Evolutionary conservation across 1,139 yeast genomes (phyloP).

Genomic region (Lodderomyces parapsilosis): DNA sequence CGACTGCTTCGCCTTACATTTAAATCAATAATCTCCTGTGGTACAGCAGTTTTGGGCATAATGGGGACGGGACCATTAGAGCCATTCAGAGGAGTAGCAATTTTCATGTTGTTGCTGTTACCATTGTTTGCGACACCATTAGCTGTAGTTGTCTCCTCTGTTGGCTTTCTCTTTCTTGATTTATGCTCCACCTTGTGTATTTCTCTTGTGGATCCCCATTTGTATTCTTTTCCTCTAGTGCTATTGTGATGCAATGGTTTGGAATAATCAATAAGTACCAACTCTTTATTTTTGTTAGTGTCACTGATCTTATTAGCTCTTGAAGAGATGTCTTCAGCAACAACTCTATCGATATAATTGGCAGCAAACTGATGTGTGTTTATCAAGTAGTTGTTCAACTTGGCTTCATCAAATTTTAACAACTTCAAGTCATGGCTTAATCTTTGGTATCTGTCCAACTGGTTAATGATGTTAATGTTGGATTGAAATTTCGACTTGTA

Average conservation of each 20-base stretch:
- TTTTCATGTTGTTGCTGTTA: slow-evolving; percentile 5
- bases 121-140: slow-evolving; percentile 10
- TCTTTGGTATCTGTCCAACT: slow-evolving; percentile 29
- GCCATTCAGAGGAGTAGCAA: neutral
- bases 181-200: slow-evolving; percentile 16
- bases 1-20: slow-evolving; percentile 14
- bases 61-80: slow-evolving; percentile 10
- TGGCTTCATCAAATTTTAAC: slow-evolving; percentile 28
- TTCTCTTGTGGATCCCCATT: slow-evolving; percentile 34
- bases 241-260: slow-evolving; percentile 20
- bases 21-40: slow-evolving; percentile 5
- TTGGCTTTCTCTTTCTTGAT: slow-evolving; percentile 13
- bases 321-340: slow-evolving; percentile 35
- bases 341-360: slow-evolving; percentile 36
- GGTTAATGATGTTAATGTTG: slow-evolving; percentile 25
- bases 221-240: slow-evolving; percentile 28
- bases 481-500: slow-evolving; percentile 22
- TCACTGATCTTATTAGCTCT: slow-evolving; percentile 19
- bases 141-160: slow-evolving; percentile 6
- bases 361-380: slow-evolving; percentile 28
- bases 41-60: slow-evolving; percentile 6
- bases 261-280: slow-evolving; percentile 15
- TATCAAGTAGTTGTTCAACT: slow-evolving; percentile 24
- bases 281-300: slow-evolving; percentile 18
- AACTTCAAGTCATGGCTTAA: slow-evolving; percentile 27